Evolutionary conservation across 2,329 filamentous ascomycete genomes (phyloP).

Genomic region (Thermochaetoides dissita): DNA sequence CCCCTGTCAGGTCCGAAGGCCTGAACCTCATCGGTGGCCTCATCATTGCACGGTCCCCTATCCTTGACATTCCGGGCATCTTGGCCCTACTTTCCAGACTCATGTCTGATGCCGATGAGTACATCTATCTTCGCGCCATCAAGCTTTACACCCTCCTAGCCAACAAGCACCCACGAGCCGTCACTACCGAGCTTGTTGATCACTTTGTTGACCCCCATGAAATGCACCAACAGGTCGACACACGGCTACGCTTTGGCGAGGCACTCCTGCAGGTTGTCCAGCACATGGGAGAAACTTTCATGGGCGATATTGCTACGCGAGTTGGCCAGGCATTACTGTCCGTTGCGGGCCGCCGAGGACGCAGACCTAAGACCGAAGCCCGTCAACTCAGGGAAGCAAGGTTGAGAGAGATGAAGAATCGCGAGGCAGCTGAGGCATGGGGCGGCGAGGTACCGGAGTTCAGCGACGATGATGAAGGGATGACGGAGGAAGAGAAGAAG

Average conservation of each 20-base stretch:
- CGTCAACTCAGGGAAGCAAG: slow-evolving; percentile 39
- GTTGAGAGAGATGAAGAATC: slow-evolving; percentile 32
- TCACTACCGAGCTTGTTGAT: slow-evolving; percentile 48
- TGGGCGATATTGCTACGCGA: slow-evolving; percentile 35
- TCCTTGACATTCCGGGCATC: slow-evolving; percentile 53
- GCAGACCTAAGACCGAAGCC: slow-evolving; percentile 44
- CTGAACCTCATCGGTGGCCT: slow-evolving; percentile 45
- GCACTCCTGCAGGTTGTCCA: slow-evolving; percentile 52
- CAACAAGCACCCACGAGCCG: slow-evolving; percentile 46
- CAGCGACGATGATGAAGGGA: slow-evolving; percentile 23
- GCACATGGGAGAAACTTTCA: slow-evolving; percentile 40
- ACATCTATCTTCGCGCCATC: slow-evolving; percentile 55
- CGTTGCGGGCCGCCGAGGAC: slow-evolving; percentile 48
- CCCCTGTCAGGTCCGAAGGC: slow-evolving; percentile 53
- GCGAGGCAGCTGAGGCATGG: slow-evolving; percentile 40
- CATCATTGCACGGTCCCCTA: slow-evolving; percentile 38
- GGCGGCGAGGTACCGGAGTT: slow-evolving; percentile 37
- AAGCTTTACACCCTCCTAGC: slow-evolving; percentile 50
- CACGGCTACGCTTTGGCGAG: slow-evolving; percentile 55
- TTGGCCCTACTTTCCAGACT: slow-evolving; percentile 50
- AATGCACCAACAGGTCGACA: slow-evolving; percentile 39
- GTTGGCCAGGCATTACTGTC: slow-evolving; percentile 47
- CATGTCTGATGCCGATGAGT: slow-evolving; percentile 54
- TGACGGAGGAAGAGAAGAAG: slow-evolving; percentile 28
- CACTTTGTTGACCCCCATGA: slow-evolving; percentile 53